phyloP scores from a whole-genome alignment of 257 asterid species.

The Fraxinus excelsior region DNA sequence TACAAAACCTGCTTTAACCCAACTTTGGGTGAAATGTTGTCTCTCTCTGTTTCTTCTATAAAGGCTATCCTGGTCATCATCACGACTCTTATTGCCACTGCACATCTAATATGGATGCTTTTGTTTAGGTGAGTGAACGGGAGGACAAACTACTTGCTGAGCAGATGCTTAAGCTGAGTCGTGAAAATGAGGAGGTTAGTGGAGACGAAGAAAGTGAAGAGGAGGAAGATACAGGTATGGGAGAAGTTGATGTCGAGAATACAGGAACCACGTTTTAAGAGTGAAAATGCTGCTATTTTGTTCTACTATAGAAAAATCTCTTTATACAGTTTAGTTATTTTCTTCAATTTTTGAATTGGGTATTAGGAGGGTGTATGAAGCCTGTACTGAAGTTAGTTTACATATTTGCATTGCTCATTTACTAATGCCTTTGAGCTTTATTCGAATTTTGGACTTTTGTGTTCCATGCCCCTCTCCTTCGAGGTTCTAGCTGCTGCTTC shows the following conservation, averaged over 20 bases:
- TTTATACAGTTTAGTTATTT: slow-evolving; percentile 13
- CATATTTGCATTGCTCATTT: neutral
- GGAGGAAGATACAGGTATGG: slow-evolving; percentile 99
- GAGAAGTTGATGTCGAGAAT: slow-evolving; percentile 74
- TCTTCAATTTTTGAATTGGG: neutral
- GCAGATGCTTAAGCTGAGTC: slow-evolving; percentile 71
- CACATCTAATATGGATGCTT: slow-evolving; percentile 18
- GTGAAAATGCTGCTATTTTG: slow-evolving; percentile 3
- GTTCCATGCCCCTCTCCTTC: neutral
- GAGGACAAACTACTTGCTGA: slow-evolving; percentile 87
- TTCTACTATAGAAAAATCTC: slow-evolving; percentile 5
- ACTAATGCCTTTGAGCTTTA: slow-evolving; percentile 2
- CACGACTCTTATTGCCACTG: neutral
- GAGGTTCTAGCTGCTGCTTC: neutral
- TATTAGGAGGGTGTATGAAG: neutral
- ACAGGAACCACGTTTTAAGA: slow-evolving; percentile 46
- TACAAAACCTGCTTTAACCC: neutral
- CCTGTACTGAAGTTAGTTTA: neutral
- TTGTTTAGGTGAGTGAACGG: slow-evolving; percentile 87
- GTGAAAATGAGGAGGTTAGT: slow-evolving; percentile 75
- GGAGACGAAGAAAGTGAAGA: slow-evolving; percentile 92
- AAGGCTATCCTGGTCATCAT: neutral
- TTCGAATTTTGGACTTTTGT: neutral
- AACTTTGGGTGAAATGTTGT: neutral
- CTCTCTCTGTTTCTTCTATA: neutral